phyloP scores from a whole-genome alignment of 176 grass and related monocot genomes.

The Elymus sibiricus region DNA sequence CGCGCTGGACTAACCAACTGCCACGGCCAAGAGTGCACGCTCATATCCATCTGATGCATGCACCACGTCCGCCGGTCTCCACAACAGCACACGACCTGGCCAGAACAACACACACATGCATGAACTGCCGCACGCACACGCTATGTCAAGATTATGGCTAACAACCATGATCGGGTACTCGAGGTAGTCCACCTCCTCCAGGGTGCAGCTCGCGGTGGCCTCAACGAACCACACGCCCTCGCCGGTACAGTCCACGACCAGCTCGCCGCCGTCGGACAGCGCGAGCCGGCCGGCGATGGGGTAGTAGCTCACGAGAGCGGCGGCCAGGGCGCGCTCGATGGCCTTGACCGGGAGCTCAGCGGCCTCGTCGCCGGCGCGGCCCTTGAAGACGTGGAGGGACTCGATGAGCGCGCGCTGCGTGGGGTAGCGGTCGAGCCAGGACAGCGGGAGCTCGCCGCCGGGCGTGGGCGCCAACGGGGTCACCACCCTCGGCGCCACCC shows the following conservation, averaged over 20 bases:
- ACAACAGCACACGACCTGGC: no score
- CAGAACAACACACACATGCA: no score
- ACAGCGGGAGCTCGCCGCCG: conserved; percentile 49
- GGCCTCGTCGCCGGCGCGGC: conserved; percentile 14
- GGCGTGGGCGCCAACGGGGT: conserved; percentile 52
- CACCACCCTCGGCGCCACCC: conserved; percentile 64
- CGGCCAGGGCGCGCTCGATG: conserved; percentile 49
- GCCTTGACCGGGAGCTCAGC: conserved; percentile 16
- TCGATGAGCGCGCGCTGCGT: conserved; percentile 86
- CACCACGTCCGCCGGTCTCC: no score
- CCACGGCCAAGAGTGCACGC: no score
- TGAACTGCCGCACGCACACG: no score
- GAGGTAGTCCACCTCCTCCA: conserved; percentile 82
- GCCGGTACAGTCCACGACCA: conserved; percentile 64
- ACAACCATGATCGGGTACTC: conserved; percentile 80
- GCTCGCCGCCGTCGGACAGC: conserved; percentile 30
- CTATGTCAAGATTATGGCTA: no score
- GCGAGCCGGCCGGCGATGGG: conserved; percentile 70
- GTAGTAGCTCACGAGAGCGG: conserved; percentile 73
- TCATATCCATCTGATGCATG: no score
- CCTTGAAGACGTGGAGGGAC: conserved; percentile 92
- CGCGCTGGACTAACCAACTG: no score
- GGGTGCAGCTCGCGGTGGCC: conserved; percentile 44
- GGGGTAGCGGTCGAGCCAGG: conserved; percentile 93
- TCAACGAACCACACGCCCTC: conserved; percentile 92